These are phyloP conservation scores for Claviceps sp. DNA, from an alignment of 2,329 filamentous ascomycete species.

Conservation along the genomic window DNA sequence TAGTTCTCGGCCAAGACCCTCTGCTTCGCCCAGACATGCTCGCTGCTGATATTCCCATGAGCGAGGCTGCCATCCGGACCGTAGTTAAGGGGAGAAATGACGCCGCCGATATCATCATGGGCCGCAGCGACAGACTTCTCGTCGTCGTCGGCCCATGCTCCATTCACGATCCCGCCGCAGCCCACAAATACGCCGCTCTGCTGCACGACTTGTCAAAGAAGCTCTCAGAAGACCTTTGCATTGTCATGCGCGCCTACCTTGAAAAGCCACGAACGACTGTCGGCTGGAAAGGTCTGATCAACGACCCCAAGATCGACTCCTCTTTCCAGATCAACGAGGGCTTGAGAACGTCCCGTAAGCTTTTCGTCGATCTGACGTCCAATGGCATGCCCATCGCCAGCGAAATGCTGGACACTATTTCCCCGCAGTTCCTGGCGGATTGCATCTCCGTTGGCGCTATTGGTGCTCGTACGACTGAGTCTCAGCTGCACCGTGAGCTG, in stretches of 20 bases:
- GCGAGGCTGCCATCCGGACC: slow-evolving; percentile 47
- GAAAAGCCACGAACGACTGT: slow-evolving; percentile 98
- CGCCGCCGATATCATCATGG: slow-evolving; percentile 62
- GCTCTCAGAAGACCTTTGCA: slow-evolving; percentile 69
- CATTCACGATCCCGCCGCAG: slow-evolving; percentile 82
- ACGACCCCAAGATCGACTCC: slow-evolving; percentile 95
- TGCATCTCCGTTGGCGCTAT: slow-evolving; percentile 92
- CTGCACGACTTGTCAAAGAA: slow-evolving; percentile 67
- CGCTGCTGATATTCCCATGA: slow-evolving; percentile 69
- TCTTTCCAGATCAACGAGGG: slow-evolving; percentile 99
- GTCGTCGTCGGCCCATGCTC: slow-evolving; percentile 95
- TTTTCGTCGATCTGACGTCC: slow-evolving; percentile 82
- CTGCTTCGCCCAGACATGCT: slow-evolving; percentile 82
- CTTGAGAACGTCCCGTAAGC: slow-evolving; percentile 75
- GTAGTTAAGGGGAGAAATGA: slow-evolving; percentile 58
- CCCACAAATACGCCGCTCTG: slow-evolving; percentile 74
- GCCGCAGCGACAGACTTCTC: slow-evolving; percentile 72
- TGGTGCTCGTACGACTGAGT: slow-evolving; percentile 90
- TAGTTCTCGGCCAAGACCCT: slow-evolving; percentile 88
- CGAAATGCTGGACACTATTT: slow-evolving; percentile 98
- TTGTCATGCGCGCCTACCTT: slow-evolving; percentile 97
- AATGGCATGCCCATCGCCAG: slow-evolving; percentile 88
- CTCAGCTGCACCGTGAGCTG: slow-evolving; percentile 89
- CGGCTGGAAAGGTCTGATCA: slow-evolving; percentile 98
- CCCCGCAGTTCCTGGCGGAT: slow-evolving; percentile 92